Conservation (phyloP, 768 basidiomycete species). For the Multifurca ochricompacta region DNA sequence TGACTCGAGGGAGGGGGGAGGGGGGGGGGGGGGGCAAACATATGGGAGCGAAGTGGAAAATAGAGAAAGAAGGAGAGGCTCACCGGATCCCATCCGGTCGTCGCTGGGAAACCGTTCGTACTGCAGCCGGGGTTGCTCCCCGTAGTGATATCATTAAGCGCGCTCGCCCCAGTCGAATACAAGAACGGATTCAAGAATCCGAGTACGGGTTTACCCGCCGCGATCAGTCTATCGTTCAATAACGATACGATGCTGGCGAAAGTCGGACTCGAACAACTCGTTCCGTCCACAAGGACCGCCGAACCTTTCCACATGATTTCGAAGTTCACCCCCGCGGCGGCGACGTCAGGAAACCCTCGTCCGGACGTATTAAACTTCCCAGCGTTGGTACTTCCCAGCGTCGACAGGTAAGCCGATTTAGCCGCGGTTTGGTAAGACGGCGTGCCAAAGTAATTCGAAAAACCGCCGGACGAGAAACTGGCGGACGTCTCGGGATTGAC, state of each 20-base stretch:
- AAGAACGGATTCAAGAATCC: conserved; percentile 32
- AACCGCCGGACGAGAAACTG: conserved; percentile 32
- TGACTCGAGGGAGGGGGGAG: too few relatives aligned
- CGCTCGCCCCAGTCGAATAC: conserved; percentile 24
- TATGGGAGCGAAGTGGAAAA: too few relatives aligned
- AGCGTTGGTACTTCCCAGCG: conserved; percentile 24
- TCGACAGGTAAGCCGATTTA: conserved; percentile 32
- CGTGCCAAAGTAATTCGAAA: conserved; percentile 29
- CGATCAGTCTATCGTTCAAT: conserved; percentile 29
- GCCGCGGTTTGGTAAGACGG: conserved; percentile 34
- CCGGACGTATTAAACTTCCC: conserved; percentile 31
- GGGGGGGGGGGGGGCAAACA: too few relatives aligned
- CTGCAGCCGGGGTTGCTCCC: conserved; percentile 23
- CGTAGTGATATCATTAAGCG: conserved; percentile 31
- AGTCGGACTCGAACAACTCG: conserved; percentile 30
- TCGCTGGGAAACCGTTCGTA: conserved; percentile 18
- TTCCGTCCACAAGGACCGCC: conserved; percentile 25
- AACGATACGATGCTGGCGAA: conserved; percentile 31
- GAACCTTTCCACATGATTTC: conserved; percentile 23
- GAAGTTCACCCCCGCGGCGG: conserved; percentile 32
- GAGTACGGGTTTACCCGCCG: conserved; percentile 25
- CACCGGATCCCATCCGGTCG: conserved; percentile 13
- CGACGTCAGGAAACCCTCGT: conserved; percentile 42
- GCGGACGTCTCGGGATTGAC: conserved; percentile 27
- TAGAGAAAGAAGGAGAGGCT: too few relatives aligned